Evolutionary conservation across 2,329 filamentous ascomycete species (phyloP).

Genomic region (Claviceps maximensis): DNA sequence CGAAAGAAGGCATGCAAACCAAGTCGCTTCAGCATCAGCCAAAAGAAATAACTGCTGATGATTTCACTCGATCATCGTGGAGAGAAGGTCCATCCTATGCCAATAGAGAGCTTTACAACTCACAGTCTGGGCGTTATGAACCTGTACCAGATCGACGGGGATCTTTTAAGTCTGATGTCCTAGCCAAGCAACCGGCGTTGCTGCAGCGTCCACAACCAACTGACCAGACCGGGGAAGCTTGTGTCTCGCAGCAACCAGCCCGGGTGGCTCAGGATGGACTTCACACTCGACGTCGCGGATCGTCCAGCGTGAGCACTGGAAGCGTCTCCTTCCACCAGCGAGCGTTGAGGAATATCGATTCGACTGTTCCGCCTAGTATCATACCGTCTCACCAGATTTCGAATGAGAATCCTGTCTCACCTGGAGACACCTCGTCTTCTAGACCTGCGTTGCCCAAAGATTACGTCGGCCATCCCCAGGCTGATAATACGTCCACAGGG

Average conservation of each 20-base stretch:
- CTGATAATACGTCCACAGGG: constrained; percentile 29
- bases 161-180: constrained; percentile 52
- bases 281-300: constrained; percentile 67
- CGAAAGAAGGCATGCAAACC: constrained; percentile 41
- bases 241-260: constrained; percentile 71
- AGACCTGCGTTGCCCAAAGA: constrained; percentile 15
- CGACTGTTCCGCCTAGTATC: constrained; percentile 27
- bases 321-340: constrained; percentile 59
- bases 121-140: constrained; percentile 88
- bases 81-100: constrained; percentile 51
- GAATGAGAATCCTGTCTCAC: constrained; percentile 37
- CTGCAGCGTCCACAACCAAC: constrained; percentile 58
- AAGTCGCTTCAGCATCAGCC: constrained; percentile 39
- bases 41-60: constrained; percentile 85
- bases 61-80: constrained; percentile 77
- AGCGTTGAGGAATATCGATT: constrained; percentile 29
- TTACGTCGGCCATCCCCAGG: constrained; percentile 15
- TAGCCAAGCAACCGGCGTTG: constrained; percentile 60
- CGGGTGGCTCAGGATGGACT: constrained; percentile 52
- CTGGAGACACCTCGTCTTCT: constrained; percentile 11
- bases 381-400: constrained; percentile 37
- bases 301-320: constrained; percentile 82
- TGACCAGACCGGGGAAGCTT: constrained; percentile 66
- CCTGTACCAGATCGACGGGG: constrained; percentile 69
- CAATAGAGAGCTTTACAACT: constrained; percentile 77